Evolutionary conservation across 2,329 filamentous ascomycete species (phyloP), one percentile per base, ranked within the genome.

Genomic region (Phyllosticta paracitricarpa): DNA sequence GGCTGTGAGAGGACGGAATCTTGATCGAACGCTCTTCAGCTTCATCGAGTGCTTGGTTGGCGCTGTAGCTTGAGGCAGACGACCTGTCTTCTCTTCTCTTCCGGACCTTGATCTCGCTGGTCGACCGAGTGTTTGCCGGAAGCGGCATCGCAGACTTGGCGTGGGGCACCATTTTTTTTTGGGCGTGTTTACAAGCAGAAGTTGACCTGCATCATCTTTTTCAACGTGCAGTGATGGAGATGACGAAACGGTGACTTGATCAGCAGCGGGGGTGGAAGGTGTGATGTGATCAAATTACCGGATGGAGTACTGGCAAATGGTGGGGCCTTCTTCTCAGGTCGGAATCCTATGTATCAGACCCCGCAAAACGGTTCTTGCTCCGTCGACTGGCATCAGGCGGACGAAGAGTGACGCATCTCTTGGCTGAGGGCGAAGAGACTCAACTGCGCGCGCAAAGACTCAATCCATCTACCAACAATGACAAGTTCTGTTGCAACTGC

Each of bases 81-180:
- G 59, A 61, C 51, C 59, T 54, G 54, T 61, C 40, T 28, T 61
- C 59, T 28, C 59, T 48, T 54, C 59, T 54, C 57, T 61, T 61
- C 17, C 59, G 59, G 59, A 61, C 59, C 22, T 61, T 61, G 55
- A 61, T 57, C 59, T 61, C 54, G 54, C 51, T 33, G 56, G 59
- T 51, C 35, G 59, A 55, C 55, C 59, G 54, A 54, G 56, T 26
- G 54, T 54, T 55, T 57, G 59, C 30, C 26, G 59, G 59, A 22
- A 52, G 53, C 40, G 58, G 58, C 40, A 61, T 35, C 54, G 58
- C 30, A n/a, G 58, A 19, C 19, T 51, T 52, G 53, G 58, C 58
- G 19, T 25, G 22, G 25, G 58, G 58, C 58, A 56, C n/a, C 58
- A 61, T 61, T 30, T 54, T 61, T 61, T 30, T 54, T 61, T 40